These are phyloP conservation scores for Trichophyton rubrum DNA, from an alignment of 2,329 filamentous ascomycete species.

Conservation along the genomic window DNA sequence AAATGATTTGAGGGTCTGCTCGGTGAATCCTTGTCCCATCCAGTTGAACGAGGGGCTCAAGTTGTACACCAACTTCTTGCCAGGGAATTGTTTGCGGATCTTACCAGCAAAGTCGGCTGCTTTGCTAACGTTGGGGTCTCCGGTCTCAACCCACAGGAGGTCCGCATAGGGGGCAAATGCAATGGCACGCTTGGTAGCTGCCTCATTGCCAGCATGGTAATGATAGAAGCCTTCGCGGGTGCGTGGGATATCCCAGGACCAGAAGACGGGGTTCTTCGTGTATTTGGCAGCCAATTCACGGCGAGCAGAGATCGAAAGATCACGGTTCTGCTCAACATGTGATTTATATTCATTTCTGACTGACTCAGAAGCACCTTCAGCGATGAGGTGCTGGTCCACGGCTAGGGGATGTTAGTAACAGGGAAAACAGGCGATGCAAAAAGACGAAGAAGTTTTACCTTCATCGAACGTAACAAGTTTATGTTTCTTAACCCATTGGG, in stretches of 20 bases:
- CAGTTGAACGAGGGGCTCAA: slow-evolving; percentile 96
- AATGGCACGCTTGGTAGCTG: slow-evolving; percentile 81
- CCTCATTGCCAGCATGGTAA: slow-evolving; percentile 52
- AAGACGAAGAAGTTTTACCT: slow-evolving; percentile 25
- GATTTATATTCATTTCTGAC: slow-evolving; percentile 56
- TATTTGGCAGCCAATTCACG: slow-evolving; percentile 57
- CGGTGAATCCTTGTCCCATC: slow-evolving; percentile 86
- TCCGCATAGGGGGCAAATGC: slow-evolving; percentile 88
- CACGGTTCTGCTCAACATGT: slow-evolving; percentile 49
- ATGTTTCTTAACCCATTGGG: slow-evolving; percentile 75
- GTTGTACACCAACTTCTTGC: slow-evolving; percentile 92
- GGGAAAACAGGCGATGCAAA: neutral
- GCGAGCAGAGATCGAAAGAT: slow-evolving; percentile 67
- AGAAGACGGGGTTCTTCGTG: slow-evolving; percentile 58
- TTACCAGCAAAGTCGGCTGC: slow-evolving; percentile 62
- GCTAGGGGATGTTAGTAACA: slow-evolving; percentile 34
- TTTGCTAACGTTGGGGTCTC: slow-evolving; percentile 69
- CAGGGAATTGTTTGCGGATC: slow-evolving; percentile 57
- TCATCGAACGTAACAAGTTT: slow-evolving; percentile 86
- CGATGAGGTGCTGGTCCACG: slow-evolving; percentile 59
- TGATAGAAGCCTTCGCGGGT: slow-evolving; percentile 93
- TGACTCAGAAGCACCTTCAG: slow-evolving; percentile 51
- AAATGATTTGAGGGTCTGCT: slow-evolving; percentile 72
- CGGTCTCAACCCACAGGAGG: slow-evolving; percentile 94
- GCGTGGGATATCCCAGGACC: slow-evolving; percentile 82